Evolutionary conservation across 352 stramenopile genomes (phyloP).

Genomic region (Achlya hypogyna): DNA sequence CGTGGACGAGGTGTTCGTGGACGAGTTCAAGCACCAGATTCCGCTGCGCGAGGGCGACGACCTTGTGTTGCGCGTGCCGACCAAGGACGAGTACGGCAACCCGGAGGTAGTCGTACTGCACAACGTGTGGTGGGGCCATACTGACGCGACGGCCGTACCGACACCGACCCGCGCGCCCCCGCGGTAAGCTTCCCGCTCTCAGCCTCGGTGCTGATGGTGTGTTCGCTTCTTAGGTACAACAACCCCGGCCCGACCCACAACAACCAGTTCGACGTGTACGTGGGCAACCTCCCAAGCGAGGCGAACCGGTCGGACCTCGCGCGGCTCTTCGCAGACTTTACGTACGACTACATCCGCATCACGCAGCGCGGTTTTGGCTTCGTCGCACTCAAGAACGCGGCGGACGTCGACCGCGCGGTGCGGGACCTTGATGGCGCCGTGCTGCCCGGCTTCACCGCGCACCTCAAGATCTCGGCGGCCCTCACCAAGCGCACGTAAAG

Average conservation of each 20-base stretch:
- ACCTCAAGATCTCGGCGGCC: conserved; percentile 16
- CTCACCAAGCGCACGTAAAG: conserved; percentile 12
- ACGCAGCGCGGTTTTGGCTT: conserved; percentile 74
- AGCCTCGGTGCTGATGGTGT: conserved; percentile 23
- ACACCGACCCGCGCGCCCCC: background rate
- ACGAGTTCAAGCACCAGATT: conserved; percentile 77
- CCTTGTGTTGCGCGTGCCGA: conserved; percentile 62
- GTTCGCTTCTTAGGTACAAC: conserved; percentile 25
- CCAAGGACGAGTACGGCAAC: conserved; percentile 66
- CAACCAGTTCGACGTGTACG: conserved; percentile 57
- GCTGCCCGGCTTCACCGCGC: conserved; percentile 16
- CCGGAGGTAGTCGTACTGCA: conserved; percentile 61
- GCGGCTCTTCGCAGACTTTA: conserved; percentile 73
- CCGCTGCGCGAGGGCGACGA: conserved; percentile 78
- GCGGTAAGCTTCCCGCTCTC: background rate
- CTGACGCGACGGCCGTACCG: conserved; percentile 33
- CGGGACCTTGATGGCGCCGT: conserved; percentile 55
- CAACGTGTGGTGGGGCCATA: conserved; percentile 78
- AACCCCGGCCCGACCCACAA: conserved; percentile 11
- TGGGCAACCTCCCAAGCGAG: conserved; percentile 71
- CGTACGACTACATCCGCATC: conserved; percentile 78
- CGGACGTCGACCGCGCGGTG: conserved; percentile 70
- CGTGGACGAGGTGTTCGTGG: conserved; percentile 70
- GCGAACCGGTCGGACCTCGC: conserved; percentile 70
- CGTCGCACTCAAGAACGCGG: conserved; percentile 62